phyloP scores from a whole-genome alignment of 768 basidiomycete species.

The Amanita exitialis region DNA sequence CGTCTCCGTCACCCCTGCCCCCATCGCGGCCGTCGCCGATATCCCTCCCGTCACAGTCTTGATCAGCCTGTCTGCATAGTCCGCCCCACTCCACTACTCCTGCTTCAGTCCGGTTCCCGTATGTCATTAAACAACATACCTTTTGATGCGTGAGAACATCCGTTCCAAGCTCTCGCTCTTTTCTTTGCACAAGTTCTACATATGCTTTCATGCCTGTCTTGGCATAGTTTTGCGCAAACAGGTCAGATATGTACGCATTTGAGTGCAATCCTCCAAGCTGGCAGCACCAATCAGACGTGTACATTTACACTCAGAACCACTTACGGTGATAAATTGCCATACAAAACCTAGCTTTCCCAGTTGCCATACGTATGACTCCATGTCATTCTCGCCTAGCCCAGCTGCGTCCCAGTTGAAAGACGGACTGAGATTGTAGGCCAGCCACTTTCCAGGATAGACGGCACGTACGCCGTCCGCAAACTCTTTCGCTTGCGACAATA shows the following conservation, averaged over 20 bases:
- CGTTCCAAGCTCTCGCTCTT: slow-evolving; percentile 86
- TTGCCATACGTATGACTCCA: slow-evolving; percentile 86
- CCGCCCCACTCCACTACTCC: slow-evolving; percentile 85
- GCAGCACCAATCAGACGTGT: slow-evolving; percentile 1
- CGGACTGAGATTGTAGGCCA: slow-evolving; percentile 92
- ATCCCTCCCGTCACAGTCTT: slow-evolving; percentile 97
- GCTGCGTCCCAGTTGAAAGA: slow-evolving; percentile 95
- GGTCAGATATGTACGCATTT: slow-evolving; percentile 92
- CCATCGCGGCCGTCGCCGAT: slow-evolving; percentile 99
- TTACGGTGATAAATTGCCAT: slow-evolving; percentile 97
- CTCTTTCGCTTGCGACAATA: slow-evolving; percentile 83
- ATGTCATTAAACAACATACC: slow-evolving; percentile 31
- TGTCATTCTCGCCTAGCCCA: slow-evolving; percentile 76
- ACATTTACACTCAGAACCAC: slow-evolving; percentile 14
- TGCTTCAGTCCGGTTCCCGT: slow-evolving; percentile 9
- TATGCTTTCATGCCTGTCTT: slow-evolving; percentile 99
- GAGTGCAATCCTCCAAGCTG: slow-evolving; percentile 96
- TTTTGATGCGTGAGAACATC: slow-evolving; percentile 98
- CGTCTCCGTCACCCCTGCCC: slow-evolving; percentile 86
- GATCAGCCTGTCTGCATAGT: slow-evolving; percentile 84
- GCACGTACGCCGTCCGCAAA: slow-evolving; percentile 85
- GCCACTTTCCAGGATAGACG: slow-evolving; percentile 82
- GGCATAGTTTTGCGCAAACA: slow-evolving; percentile 82
- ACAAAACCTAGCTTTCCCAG: slow-evolving; percentile 93
- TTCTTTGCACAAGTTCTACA: slow-evolving; percentile 87